Evolutionary conservation across 352 stramenopile species (phyloP), one percentile per base, ranked within the genome.

Genomic region (Globisporangium nunn): DNA sequence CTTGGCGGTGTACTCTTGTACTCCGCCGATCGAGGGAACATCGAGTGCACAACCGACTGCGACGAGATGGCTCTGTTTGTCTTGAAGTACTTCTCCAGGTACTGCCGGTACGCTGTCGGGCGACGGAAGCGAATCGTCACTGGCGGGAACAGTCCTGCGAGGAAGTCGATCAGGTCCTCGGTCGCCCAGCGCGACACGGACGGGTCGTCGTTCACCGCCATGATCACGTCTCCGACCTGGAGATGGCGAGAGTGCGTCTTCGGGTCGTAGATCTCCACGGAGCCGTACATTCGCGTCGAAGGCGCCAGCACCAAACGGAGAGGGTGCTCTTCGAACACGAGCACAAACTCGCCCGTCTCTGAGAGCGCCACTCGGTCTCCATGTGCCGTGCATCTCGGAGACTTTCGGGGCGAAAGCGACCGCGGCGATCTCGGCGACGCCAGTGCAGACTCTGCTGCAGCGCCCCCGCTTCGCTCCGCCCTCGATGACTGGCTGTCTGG

Each of bases 281-380:
- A 84, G 5, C 77, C 81, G 55, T 91, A 91, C 14, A 86, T 59
- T n/a, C 81, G 71, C 8, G 81, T 91, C 6, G 77, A 87, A 46
- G 81, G 75, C 8, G 77, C 77, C 14, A 91, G 57, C 53, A 62
- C 58, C 30, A 91, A 58, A 40, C 68, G 66, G 14, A 89, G 58
- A 3, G 81, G 78, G 8, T 65, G 70, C n/a, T 78, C 62, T 8
- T 74, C 61, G 39, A 91, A 79, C 35, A 70, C 85, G 40, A 78
- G 56, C 14, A 67, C 71, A 49, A 84, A 86, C 54, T 89, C 81
- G 29, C 81, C 81, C 53, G 82, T 70, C 5, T 67, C 50, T 1
- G 74, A 83, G 39, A 89, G 52, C 12, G 65, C 43, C 15, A 47
- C 53, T 10, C 37, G n/a, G 6, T 28, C 31, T 6, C 29, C 15